Evolutionary conservation across 306 rosid species (phyloP).

Genomic region (Oxytropis ochrocephala): DNA sequence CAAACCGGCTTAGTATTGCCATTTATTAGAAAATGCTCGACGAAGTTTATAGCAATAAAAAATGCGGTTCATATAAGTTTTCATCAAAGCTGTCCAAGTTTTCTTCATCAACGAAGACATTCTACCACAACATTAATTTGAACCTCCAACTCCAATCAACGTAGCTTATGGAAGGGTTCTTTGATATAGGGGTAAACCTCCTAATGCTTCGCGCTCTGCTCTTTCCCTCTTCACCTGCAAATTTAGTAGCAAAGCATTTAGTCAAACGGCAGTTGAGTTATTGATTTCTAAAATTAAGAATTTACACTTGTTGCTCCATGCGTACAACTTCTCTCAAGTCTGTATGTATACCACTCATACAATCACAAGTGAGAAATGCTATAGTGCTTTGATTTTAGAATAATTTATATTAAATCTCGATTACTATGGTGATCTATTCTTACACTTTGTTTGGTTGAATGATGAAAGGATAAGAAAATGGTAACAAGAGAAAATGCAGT

Average conservation of each 20-base stretch:
- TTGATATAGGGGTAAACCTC: conserved; percentile 89
- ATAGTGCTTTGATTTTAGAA: not conserved
- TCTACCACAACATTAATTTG: conserved; percentile 28
- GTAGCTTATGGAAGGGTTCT: conserved; percentile 71
- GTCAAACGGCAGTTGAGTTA: not conserved
- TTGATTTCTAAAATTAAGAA: not conserved
- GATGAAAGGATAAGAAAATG: not conserved
- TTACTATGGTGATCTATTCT: not conserved
- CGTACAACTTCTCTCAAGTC: not conserved
- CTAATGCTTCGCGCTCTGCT: conserved; percentile 85
- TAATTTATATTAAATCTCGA: not conserved
- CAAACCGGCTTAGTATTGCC: conserved; percentile 17
- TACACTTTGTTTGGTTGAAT: not conserved
- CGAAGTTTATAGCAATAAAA: conserved; percentile 15
- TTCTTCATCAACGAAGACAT: conserved; percentile 31
- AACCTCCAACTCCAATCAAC: conserved; percentile 30
- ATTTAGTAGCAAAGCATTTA: conserved; percentile 16
- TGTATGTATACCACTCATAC: not conserved
- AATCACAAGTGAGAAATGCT: not conserved
- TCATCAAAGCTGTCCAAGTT: conserved; percentile 21
- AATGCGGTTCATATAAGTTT: conserved; percentile 26
- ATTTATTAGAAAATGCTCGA: conserved; percentile 27
- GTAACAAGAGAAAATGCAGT: not conserved
- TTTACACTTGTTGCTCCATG: not conserved
- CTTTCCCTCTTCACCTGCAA: conserved; percentile 87